Conservation (phyloP, 1,284 basidiomycete genomes). For the Moniliella sp. region DNA sequence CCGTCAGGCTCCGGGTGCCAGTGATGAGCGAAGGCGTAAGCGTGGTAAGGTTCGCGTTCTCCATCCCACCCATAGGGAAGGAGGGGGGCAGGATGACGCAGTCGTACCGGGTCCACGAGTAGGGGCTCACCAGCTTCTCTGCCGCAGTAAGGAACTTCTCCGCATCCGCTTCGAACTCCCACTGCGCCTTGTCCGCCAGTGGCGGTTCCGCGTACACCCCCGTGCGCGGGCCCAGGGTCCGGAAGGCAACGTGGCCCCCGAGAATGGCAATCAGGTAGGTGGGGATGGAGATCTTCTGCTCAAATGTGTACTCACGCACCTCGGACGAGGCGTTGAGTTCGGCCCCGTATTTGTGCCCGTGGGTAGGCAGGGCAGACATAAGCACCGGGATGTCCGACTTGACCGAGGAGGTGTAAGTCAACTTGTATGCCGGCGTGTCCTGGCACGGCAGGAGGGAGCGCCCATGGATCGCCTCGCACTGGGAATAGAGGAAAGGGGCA, state of each 20-base stretch:
- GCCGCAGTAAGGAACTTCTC: slow-evolving; percentile 28
- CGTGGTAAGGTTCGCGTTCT: slow-evolving; percentile 31
- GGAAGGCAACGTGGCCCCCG: slow-evolving; percentile 24
- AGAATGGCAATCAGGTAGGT: slow-evolving; percentile 30
- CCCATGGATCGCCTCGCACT: slow-evolving; percentile 51
- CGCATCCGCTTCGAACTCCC: slow-evolving; percentile 30
- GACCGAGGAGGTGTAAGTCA: slow-evolving; percentile 26
- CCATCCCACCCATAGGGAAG: slow-evolving; percentile 48
- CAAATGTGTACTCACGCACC: slow-evolving; percentile 24
- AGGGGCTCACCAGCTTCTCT: slow-evolving; percentile 36
- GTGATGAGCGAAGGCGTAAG: slow-evolving; percentile 27
- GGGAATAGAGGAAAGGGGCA: slow-evolving; percentile 66
- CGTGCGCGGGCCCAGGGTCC: slow-evolving; percentile 20
- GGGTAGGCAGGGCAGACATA: slow-evolving; percentile 24
- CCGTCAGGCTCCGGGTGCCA: slow-evolving; percentile 20
- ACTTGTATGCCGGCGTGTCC: slow-evolving; percentile 29
- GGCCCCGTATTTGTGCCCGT: slow-evolving; percentile 4
- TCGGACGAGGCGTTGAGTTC: no score
- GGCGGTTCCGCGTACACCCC: slow-evolving; percentile 31
- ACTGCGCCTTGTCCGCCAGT: slow-evolving; percentile 22
- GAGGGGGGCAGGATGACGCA: slow-evolving; percentile 74
- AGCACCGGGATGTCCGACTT: slow-evolving; percentile 21
- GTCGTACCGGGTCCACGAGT: slow-evolving; percentile 74
- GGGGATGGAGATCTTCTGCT: slow-evolving; percentile 25
- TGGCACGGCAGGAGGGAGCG: slow-evolving; percentile 20